Conservation (phyloP, 2,329 filamentous ascomycete species). For the Lojkania enalia region DNA sequence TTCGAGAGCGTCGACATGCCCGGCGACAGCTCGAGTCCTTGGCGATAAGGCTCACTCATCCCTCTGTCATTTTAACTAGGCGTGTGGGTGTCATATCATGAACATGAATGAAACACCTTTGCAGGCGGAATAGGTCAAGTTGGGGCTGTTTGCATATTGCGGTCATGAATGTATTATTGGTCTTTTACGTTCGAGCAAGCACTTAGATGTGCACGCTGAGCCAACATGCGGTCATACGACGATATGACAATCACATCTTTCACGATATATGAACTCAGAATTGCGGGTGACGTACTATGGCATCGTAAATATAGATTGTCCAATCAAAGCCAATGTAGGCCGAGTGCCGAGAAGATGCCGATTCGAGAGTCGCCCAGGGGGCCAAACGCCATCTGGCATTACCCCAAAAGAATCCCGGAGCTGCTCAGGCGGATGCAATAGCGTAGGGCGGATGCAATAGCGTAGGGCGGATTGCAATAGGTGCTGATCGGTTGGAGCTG, state of each 20-base stretch:
- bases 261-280: background rate
- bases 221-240: conserved; percentile 3
- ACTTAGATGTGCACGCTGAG: too few relatives aligned
- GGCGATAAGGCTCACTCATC: conserved; percentile 32
- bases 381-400: conserved; percentile 17
- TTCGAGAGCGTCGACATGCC: conserved; percentile 53
- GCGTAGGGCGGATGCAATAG: background rate
- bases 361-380: conserved; percentile 1
- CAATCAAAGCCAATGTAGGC: conserved; percentile 13
- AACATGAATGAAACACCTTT: too few relatives aligned
- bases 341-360: conserved; percentile 10
- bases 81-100: too few relatives aligned
- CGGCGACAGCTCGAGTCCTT: conserved; percentile 46
- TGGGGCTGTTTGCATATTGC: too few relatives aligned
- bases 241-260: conserved; percentile 6
- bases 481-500: too few relatives aligned
- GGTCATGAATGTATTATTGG: background rate
- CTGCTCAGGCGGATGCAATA: background rate
- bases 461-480: too few relatives aligned
- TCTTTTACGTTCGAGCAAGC: too few relatives aligned
- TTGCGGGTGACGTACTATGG: conserved; percentile 1
- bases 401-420: background rate
- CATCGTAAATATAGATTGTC: conserved; percentile 2
- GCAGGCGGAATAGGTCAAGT: too few relatives aligned
- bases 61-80: too few relatives aligned